These are phyloP conservation scores for Bassia scoparia DNA, from an alignment of 148 eudicot genomes.

Conservation along the genomic window DNA sequence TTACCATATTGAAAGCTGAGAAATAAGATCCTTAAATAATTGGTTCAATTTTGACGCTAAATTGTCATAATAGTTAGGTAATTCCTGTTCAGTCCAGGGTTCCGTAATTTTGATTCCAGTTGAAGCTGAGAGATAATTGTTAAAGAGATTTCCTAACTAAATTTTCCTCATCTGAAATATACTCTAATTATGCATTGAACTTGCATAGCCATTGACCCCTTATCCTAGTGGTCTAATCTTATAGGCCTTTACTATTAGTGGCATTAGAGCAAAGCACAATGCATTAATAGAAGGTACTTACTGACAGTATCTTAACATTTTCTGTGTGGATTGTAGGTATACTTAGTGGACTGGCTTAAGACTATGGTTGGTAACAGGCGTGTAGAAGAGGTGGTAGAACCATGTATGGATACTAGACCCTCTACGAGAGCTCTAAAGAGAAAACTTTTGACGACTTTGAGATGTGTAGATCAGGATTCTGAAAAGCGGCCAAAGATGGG, in stretches of 20 bases:
- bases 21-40: not conserved
- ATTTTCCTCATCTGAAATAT: too few species aligned
- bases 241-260: not conserved
- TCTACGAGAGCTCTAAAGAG: conserved; percentile 79
- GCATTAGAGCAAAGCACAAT: too few species aligned
- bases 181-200: too few species aligned
- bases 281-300: not conserved
- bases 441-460: conserved; percentile 77
- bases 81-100: too few species aligned
- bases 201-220: too few species aligned
- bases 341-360: conserved; percentile 92
- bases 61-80: too few species aligned
- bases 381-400: conserved; percentile 88
- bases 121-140: not conserved
- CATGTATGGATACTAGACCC: conserved; percentile 57
- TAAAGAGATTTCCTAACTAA: too few species aligned
- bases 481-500: conserved; percentile 81
- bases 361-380: conserved; percentile 77
- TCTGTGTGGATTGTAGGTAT: conserved; percentile 46
- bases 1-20: not conserved
- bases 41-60: not conserved
- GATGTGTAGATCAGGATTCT: conserved; percentile 85
- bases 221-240: not conserved
- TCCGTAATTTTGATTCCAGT: too few species aligned
- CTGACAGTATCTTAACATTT: conserved; percentile 1